phyloP scores from a whole-genome alignment of 371 early-diverging fungal genomes.

The Mucor piriformis region DNA sequence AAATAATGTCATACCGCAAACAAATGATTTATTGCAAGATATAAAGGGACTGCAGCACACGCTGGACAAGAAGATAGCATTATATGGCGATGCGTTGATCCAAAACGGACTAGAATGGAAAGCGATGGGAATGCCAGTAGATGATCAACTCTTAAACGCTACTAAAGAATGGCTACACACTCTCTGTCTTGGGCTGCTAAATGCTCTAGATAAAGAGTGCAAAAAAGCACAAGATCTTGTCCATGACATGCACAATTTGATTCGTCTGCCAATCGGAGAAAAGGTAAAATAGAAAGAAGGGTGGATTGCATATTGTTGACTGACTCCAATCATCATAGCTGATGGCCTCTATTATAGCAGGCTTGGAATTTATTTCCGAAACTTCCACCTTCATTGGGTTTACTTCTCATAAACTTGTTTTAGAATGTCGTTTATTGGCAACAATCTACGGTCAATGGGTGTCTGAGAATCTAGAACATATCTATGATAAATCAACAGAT shows the following conservation, averaged over 20 bases:
- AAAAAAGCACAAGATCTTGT: constrained; percentile 36
- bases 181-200: constrained; percentile 33
- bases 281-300: constrained; percentile 27
- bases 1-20: constrained; percentile 32
- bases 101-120: constrained; percentile 55
- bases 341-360: constrained; percentile 42
- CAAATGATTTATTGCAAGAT: constrained; percentile 38
- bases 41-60: constrained; percentile 37
- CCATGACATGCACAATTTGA: constrained; percentile 29
- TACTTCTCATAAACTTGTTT: constrained; percentile 29
- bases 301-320: no score
- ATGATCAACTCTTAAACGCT: constrained; percentile 38
- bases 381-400: constrained; percentile 37
- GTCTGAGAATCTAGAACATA: constrained; percentile 33
- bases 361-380: constrained; percentile 44
- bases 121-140: constrained; percentile 51
- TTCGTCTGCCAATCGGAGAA: constrained; percentile 30
- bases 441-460: constrained; percentile 46
- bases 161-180: constrained; percentile 45
- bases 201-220: constrained; percentile 41
- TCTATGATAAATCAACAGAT: constrained; percentile 25
- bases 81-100: constrained; percentile 43
- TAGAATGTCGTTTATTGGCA: constrained; percentile 33
- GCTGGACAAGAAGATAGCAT: constrained; percentile 30
- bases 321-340: no score